Evolutionary conservation across 345 rosid species (phyloP), one percentile per base, ranked within the genome.

Genomic region (Crucihimalaya himalaica): DNA sequence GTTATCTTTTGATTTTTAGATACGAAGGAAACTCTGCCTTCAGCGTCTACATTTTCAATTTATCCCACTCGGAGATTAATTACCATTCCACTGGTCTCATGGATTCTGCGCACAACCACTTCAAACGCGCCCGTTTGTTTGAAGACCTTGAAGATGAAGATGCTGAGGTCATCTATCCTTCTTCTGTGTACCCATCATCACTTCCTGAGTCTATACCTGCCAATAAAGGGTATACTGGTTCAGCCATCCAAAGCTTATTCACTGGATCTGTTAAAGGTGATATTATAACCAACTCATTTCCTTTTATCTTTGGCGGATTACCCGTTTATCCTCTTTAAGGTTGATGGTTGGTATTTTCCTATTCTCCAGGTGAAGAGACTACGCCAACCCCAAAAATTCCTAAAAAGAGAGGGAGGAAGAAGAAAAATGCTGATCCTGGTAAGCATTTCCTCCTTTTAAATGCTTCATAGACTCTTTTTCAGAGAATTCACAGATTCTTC

Each of bases 21-120:
- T 92, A 92, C 42, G 93, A 90, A 84, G 96, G 96, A 20, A 86
- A 81, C 63, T 87, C 95, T 28, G 82, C 88, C 65, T 92, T 90
- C 62, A 84, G 79, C 66, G 96, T 92, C 77, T 81, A 83, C 78
- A 85, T 92, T 56, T 92, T 84, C 83, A 88, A 89, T 70, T 73
- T 92, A 80, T 50, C 92, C 23, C 71, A 78, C 69, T 88, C 91
- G 14, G 94, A 89, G 83, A 87, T 88, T 75, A 86, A 86, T 29
- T 86, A 88, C 80, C 90, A 85, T 43, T 69, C 89, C 52, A 63
- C 83, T 13, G 63, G 74, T 56, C 69, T 75, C 58, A 78, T 78
- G 81, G 81, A 71, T 37, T 66, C 80, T 1, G 66, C 79, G 14
- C 81, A 68, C 70, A 74, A 63, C 68, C 84, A 79, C 81, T 81